Evolutionary conservation across 352 stramenopile species (phyloP), one percentile per base, ranked within the genome.

Genomic region (Phytopythium chamaehyphon): DNA sequence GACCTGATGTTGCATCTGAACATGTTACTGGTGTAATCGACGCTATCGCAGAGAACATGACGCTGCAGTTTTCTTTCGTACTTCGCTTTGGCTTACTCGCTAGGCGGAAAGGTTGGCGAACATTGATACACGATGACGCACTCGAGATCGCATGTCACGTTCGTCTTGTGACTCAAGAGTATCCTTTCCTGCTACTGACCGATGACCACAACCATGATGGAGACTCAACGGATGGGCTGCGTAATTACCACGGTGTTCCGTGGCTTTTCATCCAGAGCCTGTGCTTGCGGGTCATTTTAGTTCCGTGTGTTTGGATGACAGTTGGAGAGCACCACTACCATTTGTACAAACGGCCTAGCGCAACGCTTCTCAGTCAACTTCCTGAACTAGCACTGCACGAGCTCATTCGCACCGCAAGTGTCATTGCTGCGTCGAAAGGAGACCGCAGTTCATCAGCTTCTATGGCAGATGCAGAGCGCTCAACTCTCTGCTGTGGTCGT

Each of bases 111-210:
- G 62, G 59, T 35, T 74, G 59, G 61, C 42, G 43, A 3, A 16
- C n/a, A 12, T 14, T 69, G 12, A 4, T 68, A 36, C 46, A 47
- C 16, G 54, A 75, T 16, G 64, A 70, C 51, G 55, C 49, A 36
- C 39, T 57, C 26, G 67, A 76, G 40, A 11, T 73, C 4, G 42
- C 59, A 18, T 66, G 50, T 23, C 59, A 77, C 43, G 24, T 72
- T n/a, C 42, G 66, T 12, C 71, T 77, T 38, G 46, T 55, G 12
- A 51, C 55, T 37, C 61, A 71, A 40, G 57, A 77, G 48, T 69
- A 73, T 28, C 54, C 58, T 15, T 77, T 73, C 50, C 60, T 66
- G 31, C n/a, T 73, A 44, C 46, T 73, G 9, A 45, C 26, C 18
- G 10, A 21, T 10, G 10, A 6, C 1, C n/a, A 44, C 38, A n/a